Base-by-base conservation (phyloP, 176 grass and related monocot species). In the Cenchrus fungigraminus region DNA sequence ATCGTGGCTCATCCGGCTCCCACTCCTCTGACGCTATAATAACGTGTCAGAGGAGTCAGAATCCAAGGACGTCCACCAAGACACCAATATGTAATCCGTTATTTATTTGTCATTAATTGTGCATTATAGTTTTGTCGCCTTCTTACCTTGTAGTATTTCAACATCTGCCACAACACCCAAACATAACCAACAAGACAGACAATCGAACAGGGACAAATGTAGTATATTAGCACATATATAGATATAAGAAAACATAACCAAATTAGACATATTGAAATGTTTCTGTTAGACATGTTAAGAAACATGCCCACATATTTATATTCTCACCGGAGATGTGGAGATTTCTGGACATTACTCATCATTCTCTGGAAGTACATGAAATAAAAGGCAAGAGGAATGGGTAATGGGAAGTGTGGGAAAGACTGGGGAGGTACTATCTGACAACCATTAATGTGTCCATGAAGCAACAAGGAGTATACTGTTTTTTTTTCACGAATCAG, bases 381-480 rank as follows among this genome's bases (percentile, higher is more conserved):
- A 66, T 73, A 84, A 80, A 84, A 58, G 45, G 63, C 2, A 76
- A 45, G 20, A 71, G 32, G 53, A 82, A 61, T 77, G 81, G 57
- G 76, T 56, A 82, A 53, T 65, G 81, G 65, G 34, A 61, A 85
- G 71, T 65, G 84, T 74, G 74, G 89, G 84, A 37, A 60, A 47
- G 55, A 40, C 81, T 56, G 82, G 84, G 81, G 86, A 71, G 79
- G 53, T 65, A 25, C 22, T 25, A 69, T 83, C 52, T 44, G 66
- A 79, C 86, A 85, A 55, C 86, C 76, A 79, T 89, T 71, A 43
- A 86, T 87, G 84, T 57, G 74, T 59, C 40, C 25, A 34, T 9
- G 52, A 51, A 74, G 68, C 59, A 75, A 75, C 77, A 73, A 65
- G 44, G 52, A 65, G 50, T 51, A 42, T 11, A 34, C 59, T 65